phyloP scores from a whole-genome alignment of 768 basidiomycete genomes.

The Termitomyces sp. region DNA sequence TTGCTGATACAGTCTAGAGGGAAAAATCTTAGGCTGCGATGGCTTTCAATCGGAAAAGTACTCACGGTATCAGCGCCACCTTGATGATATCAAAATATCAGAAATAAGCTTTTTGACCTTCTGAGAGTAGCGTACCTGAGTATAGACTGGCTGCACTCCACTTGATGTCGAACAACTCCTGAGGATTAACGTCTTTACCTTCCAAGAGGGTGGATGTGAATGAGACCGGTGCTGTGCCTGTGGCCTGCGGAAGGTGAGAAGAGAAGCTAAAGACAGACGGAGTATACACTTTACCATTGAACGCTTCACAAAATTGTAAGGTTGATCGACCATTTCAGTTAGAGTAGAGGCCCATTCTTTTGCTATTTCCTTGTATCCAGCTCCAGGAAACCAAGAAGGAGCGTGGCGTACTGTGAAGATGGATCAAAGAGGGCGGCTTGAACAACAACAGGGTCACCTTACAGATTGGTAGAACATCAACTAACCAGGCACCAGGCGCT shows the following conservation, averaged over 20 bases:
- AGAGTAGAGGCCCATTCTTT: conserved; percentile 49
- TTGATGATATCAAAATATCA: conserved; percentile 15
- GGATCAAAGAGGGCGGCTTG: not conserved
- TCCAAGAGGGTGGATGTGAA: conserved; percentile 58
- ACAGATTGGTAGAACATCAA: too few species aligned
- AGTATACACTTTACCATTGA: conserved; percentile 48
- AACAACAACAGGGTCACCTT: conserved; percentile 10
- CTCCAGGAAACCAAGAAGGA: conserved; percentile 64
- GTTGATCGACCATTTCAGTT: conserved; percentile 50
- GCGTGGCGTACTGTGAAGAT: conserved; percentile 45
- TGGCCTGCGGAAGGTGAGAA: conserved; percentile 34
- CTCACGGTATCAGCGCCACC: conserved; percentile 48
- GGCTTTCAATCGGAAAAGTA: not conserved
- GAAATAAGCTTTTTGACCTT: not conserved
- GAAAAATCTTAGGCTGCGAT: conserved; percentile 2
- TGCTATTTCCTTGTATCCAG: conserved; percentile 51
- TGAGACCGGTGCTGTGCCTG: conserved; percentile 50
- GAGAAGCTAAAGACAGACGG: conserved; percentile 6
- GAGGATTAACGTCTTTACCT: conserved; percentile 36
- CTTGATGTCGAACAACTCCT: conserved; percentile 57
- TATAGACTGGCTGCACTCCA: conserved; percentile 26
- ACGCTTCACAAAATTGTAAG: conserved; percentile 55
- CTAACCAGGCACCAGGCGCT: too few species aligned
- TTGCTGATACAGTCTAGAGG: conserved; percentile 42
- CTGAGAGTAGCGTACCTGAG: conserved; percentile 30